These are phyloP conservation scores for Calocybe gangraenosa DNA, from an alignment of 768 basidiomycete species.

Conservation along the genomic window DNA sequence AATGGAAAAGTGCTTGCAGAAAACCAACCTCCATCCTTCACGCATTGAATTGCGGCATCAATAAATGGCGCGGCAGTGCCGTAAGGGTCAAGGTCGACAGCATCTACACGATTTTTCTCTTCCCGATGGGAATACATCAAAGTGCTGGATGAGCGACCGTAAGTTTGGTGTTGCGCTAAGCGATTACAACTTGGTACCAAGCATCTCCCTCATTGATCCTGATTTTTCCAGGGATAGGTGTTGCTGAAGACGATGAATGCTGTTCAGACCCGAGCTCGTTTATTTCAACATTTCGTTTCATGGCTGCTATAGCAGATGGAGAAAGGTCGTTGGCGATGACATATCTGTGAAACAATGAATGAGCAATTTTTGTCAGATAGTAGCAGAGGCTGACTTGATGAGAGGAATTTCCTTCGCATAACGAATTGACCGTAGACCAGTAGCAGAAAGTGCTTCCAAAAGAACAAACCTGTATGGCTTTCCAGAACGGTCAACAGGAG, in stretches of 20 bases:
- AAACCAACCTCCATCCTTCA: conserved; percentile 80
- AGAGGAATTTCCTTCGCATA: conserved; percentile 97
- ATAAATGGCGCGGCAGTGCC: conserved; percentile 97
- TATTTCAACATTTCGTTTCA: conserved; percentile 78
- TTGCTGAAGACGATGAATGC: conserved; percentile 12
- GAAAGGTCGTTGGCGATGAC: conserved; percentile 95
- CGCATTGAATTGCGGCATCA: conserved; percentile 86
- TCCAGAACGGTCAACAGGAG: not conserved
- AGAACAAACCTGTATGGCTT: conserved; percentile 66
- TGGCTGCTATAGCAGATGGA: conserved; percentile 75
- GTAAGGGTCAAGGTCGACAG: conserved; percentile 97
- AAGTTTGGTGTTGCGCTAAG: conserved; percentile 1
- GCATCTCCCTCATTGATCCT: conserved; percentile 92
- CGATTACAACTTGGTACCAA: conserved; percentile 61
- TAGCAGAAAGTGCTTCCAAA: conserved; percentile 93
- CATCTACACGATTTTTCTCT: conserved; percentile 74
- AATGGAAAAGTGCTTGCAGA: not conserved
- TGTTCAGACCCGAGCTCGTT: conserved; percentile 57
- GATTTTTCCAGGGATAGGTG: conserved; percentile 46
- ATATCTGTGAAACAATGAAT: conserved; percentile 45
- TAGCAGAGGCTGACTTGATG: conserved; percentile 56
- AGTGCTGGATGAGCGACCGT: conserved; percentile 42
- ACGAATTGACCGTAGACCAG: conserved; percentile 91
- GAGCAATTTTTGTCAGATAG: conserved; percentile 1
- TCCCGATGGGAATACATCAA: conserved; percentile 89